These are phyloP conservation scores for apple (Malus domestica) DNA, from an alignment of 306 rosid genomes.

Conservation along the genomic window DNA sequence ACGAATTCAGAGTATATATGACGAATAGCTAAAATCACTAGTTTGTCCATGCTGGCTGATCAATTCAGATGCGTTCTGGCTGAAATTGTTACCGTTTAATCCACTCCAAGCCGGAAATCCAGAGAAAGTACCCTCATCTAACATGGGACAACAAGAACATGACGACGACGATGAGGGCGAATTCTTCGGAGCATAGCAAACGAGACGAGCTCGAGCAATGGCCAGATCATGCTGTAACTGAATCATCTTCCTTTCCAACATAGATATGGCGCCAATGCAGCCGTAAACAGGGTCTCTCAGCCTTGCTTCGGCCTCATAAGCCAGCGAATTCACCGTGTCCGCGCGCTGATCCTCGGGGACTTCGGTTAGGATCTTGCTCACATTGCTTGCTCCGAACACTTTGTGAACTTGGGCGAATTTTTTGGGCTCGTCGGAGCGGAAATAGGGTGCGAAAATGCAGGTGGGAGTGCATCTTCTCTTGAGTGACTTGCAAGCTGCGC, in stretches of 20 bases:
- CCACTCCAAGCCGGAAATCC: slow-evolving; percentile 40
- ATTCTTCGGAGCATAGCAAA: slow-evolving; percentile 29
- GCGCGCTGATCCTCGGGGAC: slow-evolving; percentile 79
- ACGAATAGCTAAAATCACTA: slow-evolving; percentile 51
- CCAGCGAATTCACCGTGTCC: slow-evolving; percentile 78
- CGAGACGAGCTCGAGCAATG: slow-evolving; percentile 80
- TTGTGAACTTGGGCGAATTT: slow-evolving; percentile 88
- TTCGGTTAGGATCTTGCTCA: slow-evolving; percentile 75
- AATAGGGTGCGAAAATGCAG: slow-evolving; percentile 86
- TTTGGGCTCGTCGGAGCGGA: slow-evolving; percentile 65
- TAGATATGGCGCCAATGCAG: slow-evolving; percentile 84
- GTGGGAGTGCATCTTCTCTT: slow-evolving; percentile 72
- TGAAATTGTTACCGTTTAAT: slow-evolving; percentile 28
- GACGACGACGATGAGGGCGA: neutral
- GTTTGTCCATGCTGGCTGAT: slow-evolving; percentile 29
- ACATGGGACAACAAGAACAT: slow-evolving; percentile 8
- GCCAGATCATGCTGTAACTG: slow-evolving; percentile 77
- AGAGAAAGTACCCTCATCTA: slow-evolving; percentile 37
- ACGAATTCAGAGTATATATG: slow-evolving; percentile 33
- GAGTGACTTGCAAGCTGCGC: slow-evolving; percentile 88
- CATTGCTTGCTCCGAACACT: slow-evolving; percentile 96
- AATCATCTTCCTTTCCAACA: slow-evolving; percentile 59
- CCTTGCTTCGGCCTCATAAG: slow-evolving; percentile 82
- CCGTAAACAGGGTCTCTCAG: slow-evolving; percentile 86
- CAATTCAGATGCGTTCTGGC: slow-evolving; percentile 33